phyloP scores from a whole-genome alignment of 2,329 filamentous ascomycete species.

The Ascocoryne sarcoides region DNA sequence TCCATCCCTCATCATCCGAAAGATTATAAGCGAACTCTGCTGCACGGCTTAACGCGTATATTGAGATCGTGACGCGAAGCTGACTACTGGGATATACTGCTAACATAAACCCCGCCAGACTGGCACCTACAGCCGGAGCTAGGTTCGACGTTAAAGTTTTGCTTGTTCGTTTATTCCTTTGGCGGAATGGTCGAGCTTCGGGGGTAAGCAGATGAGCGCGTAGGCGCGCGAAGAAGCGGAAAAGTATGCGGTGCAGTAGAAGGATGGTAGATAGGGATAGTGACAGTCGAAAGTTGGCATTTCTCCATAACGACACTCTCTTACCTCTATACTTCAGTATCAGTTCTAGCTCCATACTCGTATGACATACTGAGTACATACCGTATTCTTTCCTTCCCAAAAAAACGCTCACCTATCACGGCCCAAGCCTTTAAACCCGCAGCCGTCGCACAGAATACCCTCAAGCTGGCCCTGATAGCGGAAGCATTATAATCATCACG shows the following conservation, averaged over 20 bases:
- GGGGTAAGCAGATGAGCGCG: conserved; percentile 70
- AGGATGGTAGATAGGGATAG: conserved; percentile 78
- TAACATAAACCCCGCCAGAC: conserved; percentile 74
- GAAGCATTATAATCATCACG: conserved; percentile 55
- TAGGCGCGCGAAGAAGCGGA: conserved; percentile 78
- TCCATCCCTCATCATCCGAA: conserved; percentile 62
- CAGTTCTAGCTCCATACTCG: neutral
- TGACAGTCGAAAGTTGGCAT: conserved; percentile 66
- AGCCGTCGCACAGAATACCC: conserved; percentile 59
- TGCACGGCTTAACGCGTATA: conserved; percentile 73
- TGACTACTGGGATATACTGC: conserved; percentile 64
- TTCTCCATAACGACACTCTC: conserved; percentile 51
- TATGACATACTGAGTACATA: conserved; percentile 2
- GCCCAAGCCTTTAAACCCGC: conserved; percentile 56
- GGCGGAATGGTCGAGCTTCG: conserved; percentile 71
- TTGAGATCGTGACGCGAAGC: conserved; percentile 68
- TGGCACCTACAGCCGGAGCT: conserved; percentile 84
- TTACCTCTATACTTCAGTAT: conserved; percentile 23
- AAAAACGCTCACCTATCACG: conserved; percentile 39
- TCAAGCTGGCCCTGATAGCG: conserved; percentile 60
- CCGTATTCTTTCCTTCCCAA: conserved; percentile 31
- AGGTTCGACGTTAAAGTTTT: conserved; percentile 70
- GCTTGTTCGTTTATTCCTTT: conserved; percentile 70
- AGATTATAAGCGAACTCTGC: conserved; percentile 83
- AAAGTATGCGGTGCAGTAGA: conserved; percentile 79